Base-by-base conservation (phyloP, 371 early-diverging fungal genomes). In the Rhizopus delemar region DNA sequence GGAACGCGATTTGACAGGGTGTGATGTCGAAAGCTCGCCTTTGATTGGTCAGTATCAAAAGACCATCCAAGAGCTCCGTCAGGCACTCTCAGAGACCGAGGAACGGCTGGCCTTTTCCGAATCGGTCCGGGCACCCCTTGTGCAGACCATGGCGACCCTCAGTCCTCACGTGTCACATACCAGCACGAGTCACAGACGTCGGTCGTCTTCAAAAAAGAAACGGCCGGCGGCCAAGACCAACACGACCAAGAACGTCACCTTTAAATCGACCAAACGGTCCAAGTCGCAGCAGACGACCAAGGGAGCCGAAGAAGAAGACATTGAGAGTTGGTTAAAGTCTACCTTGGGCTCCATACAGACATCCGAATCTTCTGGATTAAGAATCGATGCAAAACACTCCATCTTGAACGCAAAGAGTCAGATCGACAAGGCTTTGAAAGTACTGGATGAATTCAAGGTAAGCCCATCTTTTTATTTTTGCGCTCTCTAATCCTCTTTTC, bases 351-450 rank as follows among this genome's bases (percentile, higher is more conserved):
- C 52, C n/a, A 35, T 63, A 7, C 57, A 64, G 8, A 59, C 60
- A 2, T 56, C 67, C 7, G 63, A 60, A 28, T 60, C 67, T 2
- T 64, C 58, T 29, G 68, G 63, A 4, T 39, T 68, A 36, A 41
- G 67, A 28, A 33, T 54, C 5, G 74, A 72, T 52, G 81, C 77
- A 8, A 78, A 71, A 22, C 75, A 77, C 33, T 73, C 77, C 1
- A 61, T 84, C 16, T 77, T 73, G 51, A 80, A 81, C 56, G 84
- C 83, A 29, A 78, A 78, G 50, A 75, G 74, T 38, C 83, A 85
- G 54, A 84, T 85, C 8, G 80, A 78, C 41, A 77, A 79, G 16
- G 82, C 72, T 2, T 45, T 74, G 43, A 57, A 73, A 36, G 66
- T 82, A n/a, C 63, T 84, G 41, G 83, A 80, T 53, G 73, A 74